These are phyloP conservation scores for Gymnopus androsaceus DNA, from an alignment of 1,284 basidiomycete species.

Conservation along the genomic window DNA sequence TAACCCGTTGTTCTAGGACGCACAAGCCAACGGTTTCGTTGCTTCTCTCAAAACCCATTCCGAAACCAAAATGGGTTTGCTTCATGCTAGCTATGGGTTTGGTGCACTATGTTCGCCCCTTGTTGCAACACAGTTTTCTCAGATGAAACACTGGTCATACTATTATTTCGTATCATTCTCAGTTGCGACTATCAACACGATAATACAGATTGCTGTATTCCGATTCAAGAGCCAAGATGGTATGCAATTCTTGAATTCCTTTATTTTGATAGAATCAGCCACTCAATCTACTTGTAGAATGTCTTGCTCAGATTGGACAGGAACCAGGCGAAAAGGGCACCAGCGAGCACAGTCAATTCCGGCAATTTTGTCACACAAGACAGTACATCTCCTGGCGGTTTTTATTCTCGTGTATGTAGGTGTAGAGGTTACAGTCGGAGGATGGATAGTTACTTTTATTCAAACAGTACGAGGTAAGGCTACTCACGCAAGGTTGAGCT, in stretches of 20 bases:
- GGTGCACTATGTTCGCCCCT: slow-evolving; percentile 71
- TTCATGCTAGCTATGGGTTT: slow-evolving; percentile 58
- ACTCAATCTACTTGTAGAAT: slow-evolving; percentile 33
- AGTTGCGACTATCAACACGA: slow-evolving; percentile 49
- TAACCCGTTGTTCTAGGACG: slow-evolving; percentile 34
- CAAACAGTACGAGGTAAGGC: slow-evolving; percentile 22
- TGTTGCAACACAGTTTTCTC: slow-evolving; percentile 68
- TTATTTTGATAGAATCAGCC: background rate
- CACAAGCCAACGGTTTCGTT: slow-evolving; percentile 59
- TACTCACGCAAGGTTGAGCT: background rate
- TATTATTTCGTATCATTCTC: slow-evolving; percentile 66
- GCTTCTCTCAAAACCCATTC: slow-evolving; percentile 47
- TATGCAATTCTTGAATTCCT: slow-evolving; percentile 22
- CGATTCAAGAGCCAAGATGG: slow-evolving; percentile 52
- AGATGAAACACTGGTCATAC: slow-evolving; percentile 52
- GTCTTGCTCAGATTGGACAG: slow-evolving; percentile 43
- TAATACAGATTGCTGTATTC: slow-evolving; percentile 51
- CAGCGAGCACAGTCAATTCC: slow-evolving; percentile 47
- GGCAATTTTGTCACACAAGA: slow-evolving; percentile 52
- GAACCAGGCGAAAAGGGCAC: slow-evolving; percentile 34
- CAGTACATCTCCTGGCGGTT: slow-evolving; percentile 60
- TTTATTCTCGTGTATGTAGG: slow-evolving; percentile 72
- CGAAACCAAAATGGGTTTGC: slow-evolving; percentile 55
- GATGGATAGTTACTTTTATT: slow-evolving; percentile 66
- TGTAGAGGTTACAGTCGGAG: slow-evolving; percentile 65